Conservation (phyloP, 345 rosid genomes). For the Corchorus capsularis region DNA sequence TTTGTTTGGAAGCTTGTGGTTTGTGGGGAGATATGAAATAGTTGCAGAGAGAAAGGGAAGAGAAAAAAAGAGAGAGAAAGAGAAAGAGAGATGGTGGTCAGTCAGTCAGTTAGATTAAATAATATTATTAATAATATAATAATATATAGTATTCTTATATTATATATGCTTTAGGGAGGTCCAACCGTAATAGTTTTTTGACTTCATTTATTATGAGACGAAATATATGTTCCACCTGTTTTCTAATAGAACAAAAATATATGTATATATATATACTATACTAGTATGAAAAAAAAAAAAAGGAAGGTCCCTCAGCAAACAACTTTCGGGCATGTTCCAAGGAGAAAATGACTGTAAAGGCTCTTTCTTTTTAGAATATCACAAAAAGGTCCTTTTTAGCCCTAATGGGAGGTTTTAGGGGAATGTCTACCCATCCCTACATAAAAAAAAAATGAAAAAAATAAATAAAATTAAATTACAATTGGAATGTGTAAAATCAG, state of each 20-base stretch:
- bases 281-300: not conserved
- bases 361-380: constrained; percentile 44
- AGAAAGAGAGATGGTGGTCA: constrained; percentile 43
- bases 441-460: not conserved
- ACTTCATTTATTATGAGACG: constrained; percentile 38
- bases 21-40: constrained; percentile 43
- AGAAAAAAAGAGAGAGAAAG: constrained; percentile 27
- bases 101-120: constrained; percentile 46
- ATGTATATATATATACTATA: too few species aligned
- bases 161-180: constrained; percentile 36
- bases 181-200: constrained; percentile 47
- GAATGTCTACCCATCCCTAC: constrained; percentile 13
- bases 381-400: constrained; percentile 79
- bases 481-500: constrained; percentile 33
- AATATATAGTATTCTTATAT: constrained; percentile 27
- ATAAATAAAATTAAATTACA: constrained; percentile 32
- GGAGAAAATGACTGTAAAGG: constrained; percentile 57
- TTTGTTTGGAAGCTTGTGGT: constrained; percentile 84
- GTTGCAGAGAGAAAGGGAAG: constrained; percentile 41
- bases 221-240: constrained; percentile 40
- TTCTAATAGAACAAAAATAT: constrained; percentile 18
- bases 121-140: too few species aligned
- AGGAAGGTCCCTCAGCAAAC: constrained; percentile 51
- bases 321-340: constrained; percentile 59
- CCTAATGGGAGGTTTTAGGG: constrained; percentile 30